Percentiles rank a stretch among this genome's conserved stretches.
phyloP scores from a whole-genome alignment of 352 stramenopile species.

The Elongisporangium undulatum region DNA sequence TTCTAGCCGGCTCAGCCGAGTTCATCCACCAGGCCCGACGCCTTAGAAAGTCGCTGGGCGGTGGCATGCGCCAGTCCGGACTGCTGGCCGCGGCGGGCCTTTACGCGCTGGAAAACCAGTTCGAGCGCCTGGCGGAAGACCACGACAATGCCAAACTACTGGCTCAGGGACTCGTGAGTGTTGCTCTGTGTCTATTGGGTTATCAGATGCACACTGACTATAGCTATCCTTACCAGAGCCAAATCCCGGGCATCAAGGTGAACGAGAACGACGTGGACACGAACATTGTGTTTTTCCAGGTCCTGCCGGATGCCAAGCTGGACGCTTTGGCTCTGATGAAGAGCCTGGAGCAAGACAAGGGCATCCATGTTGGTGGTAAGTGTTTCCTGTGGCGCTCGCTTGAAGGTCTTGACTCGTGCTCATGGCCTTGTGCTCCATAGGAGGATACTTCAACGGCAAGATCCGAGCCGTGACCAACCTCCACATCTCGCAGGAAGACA shows the following conservation, averaged over 20 bases:
- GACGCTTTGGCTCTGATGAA: constrained; percentile 42
- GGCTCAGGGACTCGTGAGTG: constrained; percentile 45
- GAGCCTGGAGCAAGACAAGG: constrained; percentile 59
- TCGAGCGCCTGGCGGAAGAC: constrained; percentile 77
- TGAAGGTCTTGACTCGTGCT: not conserved
- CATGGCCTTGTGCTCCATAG: constrained; percentile 5
- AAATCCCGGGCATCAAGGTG: constrained; percentile 64
- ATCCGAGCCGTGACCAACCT: constrained; percentile 75
- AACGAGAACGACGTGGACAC: constrained; percentile 68
- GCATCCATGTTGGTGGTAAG: constrained; percentile 54
- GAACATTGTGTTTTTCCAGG: constrained; percentile 87
- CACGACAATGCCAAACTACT: constrained; percentile 76
- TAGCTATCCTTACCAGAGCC: too few relatives aligned
- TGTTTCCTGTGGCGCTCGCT: not conserved
- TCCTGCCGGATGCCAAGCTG: constrained; percentile 56
- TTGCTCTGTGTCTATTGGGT: too few relatives aligned
- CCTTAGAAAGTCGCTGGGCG: constrained; percentile 94
- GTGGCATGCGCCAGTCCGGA: constrained; percentile 96
- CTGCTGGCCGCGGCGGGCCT: constrained; percentile 92
- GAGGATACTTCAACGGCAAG: constrained; percentile 53
- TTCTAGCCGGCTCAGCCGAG: constrained; percentile 88
- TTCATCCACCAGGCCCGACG: constrained; percentile 90
- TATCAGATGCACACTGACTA: too few relatives aligned
- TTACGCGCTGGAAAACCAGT: constrained; percentile 88
- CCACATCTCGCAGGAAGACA: constrained; percentile 57